These are phyloP conservation scores for Remersonia thermophila DNA, from an alignment of 2,329 filamentous ascomycete species.

Conservation along the genomic window DNA sequence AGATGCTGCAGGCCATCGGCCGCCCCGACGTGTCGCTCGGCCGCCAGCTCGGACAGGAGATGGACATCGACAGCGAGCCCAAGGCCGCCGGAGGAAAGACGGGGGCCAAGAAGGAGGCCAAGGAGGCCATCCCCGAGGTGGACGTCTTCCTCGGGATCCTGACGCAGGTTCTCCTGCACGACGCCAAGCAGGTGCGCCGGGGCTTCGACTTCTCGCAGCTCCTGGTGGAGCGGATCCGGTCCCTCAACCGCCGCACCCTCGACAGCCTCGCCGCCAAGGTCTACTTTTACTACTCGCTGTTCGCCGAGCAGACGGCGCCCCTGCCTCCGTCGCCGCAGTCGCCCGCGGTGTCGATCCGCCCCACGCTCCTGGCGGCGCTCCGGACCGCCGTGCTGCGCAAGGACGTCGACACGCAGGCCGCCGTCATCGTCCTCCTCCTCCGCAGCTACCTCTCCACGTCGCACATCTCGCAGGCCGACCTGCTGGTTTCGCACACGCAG, in stretches of 20 bases:
- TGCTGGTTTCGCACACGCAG: conserved; percentile 88
- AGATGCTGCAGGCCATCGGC: conserved; percentile 57
- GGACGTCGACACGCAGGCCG: conserved; percentile 93
- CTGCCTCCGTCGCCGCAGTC: conserved; percentile 82
- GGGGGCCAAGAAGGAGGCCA: conserved; percentile 46
- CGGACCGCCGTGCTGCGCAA: conserved; percentile 93
- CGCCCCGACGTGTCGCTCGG: conserved; percentile 53
- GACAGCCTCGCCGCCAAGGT: conserved; percentile 90
- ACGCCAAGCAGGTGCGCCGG: conserved; percentile 66
- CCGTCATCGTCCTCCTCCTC: conserved; percentile 85
- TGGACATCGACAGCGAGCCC: conserved; percentile 58
- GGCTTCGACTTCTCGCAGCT: conserved; percentile 76
- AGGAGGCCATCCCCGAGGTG: conserved; percentile 74
- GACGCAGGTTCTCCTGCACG: conserved; percentile 76
- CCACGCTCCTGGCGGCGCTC: conserved; percentile 74
- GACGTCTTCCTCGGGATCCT: conserved; percentile 83
- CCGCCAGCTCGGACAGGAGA: conserved; percentile 46
- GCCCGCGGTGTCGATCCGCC: conserved; percentile 74
- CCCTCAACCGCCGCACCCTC: conserved; percentile 82
- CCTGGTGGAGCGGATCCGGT: conserved; percentile 73
- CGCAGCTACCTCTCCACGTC: conserved; percentile 94
- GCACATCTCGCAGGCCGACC: conserved; percentile 91
- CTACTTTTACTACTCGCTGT: conserved; percentile 96
- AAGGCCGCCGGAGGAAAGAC: conserved; percentile 40
- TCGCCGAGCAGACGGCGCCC: conserved; percentile 81